Conservation (phyloP, 1,284 basidiomycete genomes). For the Ustilago crameri region DNA sequence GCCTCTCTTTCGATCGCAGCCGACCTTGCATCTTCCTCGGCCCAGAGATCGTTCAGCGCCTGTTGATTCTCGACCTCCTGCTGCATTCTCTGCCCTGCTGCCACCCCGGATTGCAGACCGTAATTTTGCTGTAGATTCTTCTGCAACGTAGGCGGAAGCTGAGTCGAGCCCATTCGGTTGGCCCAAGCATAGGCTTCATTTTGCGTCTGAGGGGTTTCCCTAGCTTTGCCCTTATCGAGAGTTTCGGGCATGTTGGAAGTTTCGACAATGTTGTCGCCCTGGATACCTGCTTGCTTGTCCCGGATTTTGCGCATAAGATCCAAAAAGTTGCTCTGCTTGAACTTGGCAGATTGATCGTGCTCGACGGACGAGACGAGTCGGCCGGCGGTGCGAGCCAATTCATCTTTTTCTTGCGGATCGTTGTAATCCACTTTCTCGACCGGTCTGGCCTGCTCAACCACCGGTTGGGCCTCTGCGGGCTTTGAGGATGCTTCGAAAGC, state of each 20-base stretch:
- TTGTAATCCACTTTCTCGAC: slow-evolving; percentile 26
- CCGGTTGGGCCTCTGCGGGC: neutral
- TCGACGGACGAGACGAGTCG: slow-evolving; percentile 67
- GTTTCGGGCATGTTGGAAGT: slow-evolving; percentile 16
- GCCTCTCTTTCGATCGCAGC: slow-evolving; percentile 42
- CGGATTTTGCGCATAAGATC: slow-evolving; percentile 85
- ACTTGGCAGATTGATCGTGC: slow-evolving; percentile 80
- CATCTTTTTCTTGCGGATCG: slow-evolving; percentile 59
- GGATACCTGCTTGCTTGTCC: slow-evolving; percentile 83
- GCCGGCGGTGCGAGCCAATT: slow-evolving; percentile 68
- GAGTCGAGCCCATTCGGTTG: slow-evolving; percentile 38
- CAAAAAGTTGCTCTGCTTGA: slow-evolving; percentile 87
- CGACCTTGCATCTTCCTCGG: slow-evolving; percentile 64
- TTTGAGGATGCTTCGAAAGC: slow-evolving; percentile 42
- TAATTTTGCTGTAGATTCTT: slow-evolving; percentile 23
- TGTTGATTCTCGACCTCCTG: slow-evolving; percentile 35
- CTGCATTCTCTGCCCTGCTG: slow-evolving; percentile 10
- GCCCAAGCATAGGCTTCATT: slow-evolving; percentile 50
- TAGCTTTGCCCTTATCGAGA: slow-evolving; percentile 53
- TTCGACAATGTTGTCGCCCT: slow-evolving; percentile 80
- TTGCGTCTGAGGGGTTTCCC: slow-evolving; percentile 44
- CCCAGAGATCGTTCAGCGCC: slow-evolving; percentile 59
- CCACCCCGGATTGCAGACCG: slow-evolving; percentile 13
- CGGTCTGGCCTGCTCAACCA: slow-evolving; percentile 2
- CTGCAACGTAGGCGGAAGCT: slow-evolving; percentile 42